Conservation (phyloP, 2,329 filamentous ascomycete species). For the Cercospora sp. region DNA sequence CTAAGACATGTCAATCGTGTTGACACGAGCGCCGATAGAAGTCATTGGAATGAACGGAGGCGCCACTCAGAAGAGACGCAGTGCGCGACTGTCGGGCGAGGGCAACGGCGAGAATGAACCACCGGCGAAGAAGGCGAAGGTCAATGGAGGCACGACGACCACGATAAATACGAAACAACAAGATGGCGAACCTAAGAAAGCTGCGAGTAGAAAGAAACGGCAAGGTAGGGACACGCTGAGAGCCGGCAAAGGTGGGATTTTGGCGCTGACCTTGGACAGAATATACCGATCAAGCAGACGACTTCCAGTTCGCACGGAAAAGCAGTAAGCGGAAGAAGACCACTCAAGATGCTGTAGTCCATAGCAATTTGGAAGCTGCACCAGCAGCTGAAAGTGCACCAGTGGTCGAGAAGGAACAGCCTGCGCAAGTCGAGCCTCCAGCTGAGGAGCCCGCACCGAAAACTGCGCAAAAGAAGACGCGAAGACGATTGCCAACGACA, state of each 20-base stretch:
- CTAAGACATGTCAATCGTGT: conserved; percentile 40
- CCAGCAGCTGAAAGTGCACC: conserved; percentile 25
- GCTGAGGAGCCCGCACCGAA: conserved; percentile 30
- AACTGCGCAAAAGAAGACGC: conserved; percentile 36
- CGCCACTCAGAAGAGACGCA: conserved; percentile 50
- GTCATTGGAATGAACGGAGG: conserved; percentile 51
- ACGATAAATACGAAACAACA: conserved; percentile 40
- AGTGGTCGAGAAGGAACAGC: conserved; percentile 6
- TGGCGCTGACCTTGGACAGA: conserved; percentile 24
- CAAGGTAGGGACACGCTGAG: conserved; percentile 32
- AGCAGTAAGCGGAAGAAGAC: conserved; percentile 30
- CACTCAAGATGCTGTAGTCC: conserved; percentile 34
- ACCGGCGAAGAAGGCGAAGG: conserved; percentile 45
- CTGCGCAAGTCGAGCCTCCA: conserved; percentile 25
- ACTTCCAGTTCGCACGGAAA: conserved; percentile 49
- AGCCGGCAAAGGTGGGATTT: not conserved
- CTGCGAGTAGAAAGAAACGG: conserved; percentile 40
- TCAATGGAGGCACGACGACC: conserved; percentile 39
- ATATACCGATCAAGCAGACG: conserved; percentile 50
- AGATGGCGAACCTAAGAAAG: conserved; percentile 34
- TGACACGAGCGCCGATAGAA: conserved; percentile 47
- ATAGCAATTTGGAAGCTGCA: conserved; percentile 19
- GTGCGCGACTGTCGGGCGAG: conserved; percentile 45
- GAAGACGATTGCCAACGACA: conserved; percentile 38
- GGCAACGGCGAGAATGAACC: conserved; percentile 49